Conservation (phyloP, 768 basidiomycete species). For the Termitomyces sp. region DNA sequence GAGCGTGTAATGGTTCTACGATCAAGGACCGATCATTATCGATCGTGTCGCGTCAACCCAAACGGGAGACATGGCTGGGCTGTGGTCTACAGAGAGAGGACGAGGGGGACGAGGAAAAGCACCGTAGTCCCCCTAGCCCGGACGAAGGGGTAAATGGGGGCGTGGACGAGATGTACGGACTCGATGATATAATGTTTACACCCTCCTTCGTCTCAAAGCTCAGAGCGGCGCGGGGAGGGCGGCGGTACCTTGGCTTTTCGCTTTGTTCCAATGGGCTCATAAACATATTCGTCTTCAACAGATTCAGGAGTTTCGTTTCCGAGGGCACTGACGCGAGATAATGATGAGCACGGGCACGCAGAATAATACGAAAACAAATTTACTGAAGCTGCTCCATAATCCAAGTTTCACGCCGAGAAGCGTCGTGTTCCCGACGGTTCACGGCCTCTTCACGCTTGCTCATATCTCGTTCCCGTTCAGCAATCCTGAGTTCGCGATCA, state of each 20-base stretch:
- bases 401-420: constrained; percentile 82
- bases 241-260: constrained; percentile 90
- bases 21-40: constrained; percentile 20
- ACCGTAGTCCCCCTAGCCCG: constrained; percentile 88
- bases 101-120: constrained; percentile 73
- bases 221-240: constrained; percentile 79
- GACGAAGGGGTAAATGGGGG: constrained; percentile 71
- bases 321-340: constrained; percentile 41
- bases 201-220: constrained; percentile 94
- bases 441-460: constrained; percentile 81
- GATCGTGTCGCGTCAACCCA: constrained; percentile 24
- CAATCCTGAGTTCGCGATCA: constrained; percentile 79
- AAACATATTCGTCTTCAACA: constrained; percentile 77
- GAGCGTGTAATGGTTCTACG: constrained; percentile 25
- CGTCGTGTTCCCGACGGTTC: constrained; percentile 83
- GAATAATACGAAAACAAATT: constrained; percentile 12
- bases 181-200: constrained; percentile 49
- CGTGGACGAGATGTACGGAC: constrained; percentile 61
- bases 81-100: constrained; percentile 35
- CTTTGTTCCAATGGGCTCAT: constrained; percentile 63
- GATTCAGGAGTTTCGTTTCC: constrained; percentile 61
- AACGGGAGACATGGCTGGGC: constrained; percentile 27
- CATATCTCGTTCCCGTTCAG: constrained; percentile 82
- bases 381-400: constrained; percentile 93
- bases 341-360: not conserved